Evolutionary conservation across 1,139 yeast genomes (phyloP), one percentile per base, ranked within the genome.

Genomic region (Komagataea norvegica): DNA sequence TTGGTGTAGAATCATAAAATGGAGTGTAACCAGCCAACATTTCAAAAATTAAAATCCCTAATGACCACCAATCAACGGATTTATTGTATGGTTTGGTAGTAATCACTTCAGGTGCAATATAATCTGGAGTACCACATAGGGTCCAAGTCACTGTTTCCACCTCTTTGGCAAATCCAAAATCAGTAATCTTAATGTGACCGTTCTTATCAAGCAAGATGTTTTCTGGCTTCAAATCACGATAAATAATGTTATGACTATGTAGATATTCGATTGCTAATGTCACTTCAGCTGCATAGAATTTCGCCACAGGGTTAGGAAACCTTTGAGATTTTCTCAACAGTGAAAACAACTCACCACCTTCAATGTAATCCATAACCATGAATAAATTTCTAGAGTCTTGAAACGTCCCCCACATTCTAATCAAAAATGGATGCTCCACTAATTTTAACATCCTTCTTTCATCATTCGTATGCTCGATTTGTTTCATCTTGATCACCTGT

Each of bases 11-110:
- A 61, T 89, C 97, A 64, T 88, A 91, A 61, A 91, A 91, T 23
- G 98, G 98, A 5, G 98, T 91, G 66, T 87, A 89, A 18, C 98
- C 98, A 2, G 97, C 89, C 50, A 91, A 72, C 97, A 91, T 91
- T 68, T 91, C 98, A 61, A 82, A 91, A 36, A 91, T 87, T 49
- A 91, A 72, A 38, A 91, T 85, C 14, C 98, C 97, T 46, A 91
- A 70, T 0, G 96, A 87, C 98, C 98, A 91, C 98, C 98, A 91
- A 62, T 91, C 98, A 31, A 91, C 96, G 21, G 95, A 84, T 64
- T 89, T 89, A 65, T 91, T 91, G 66, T 91, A 91, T 2, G 97
- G 96, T 61, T 89, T 88, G 8, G 96, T 85, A 19, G 96, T 88
- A 41, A 91, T 93, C 14, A 91, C 97, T 62, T 91, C 98, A 2